These are phyloP conservation scores for Irpex lacteus DNA, from an alignment of 1,284 basidiomycete genomes.

Conservation along the genomic window DNA sequence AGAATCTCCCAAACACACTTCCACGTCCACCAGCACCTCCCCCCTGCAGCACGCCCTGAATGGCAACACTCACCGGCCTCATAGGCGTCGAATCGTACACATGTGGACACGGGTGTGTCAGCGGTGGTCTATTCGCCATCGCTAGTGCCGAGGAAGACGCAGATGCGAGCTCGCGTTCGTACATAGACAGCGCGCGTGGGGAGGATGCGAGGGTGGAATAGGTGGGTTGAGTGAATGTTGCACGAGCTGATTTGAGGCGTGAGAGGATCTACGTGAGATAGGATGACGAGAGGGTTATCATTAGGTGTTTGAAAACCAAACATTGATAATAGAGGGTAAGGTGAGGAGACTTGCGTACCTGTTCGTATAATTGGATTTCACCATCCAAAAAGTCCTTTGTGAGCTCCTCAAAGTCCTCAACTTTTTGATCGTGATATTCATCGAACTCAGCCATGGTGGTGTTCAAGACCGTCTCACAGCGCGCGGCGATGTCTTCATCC, in stretches of 20 bases:
- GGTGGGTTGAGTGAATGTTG: slow-evolving; percentile 46
- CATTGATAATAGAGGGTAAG: neutral
- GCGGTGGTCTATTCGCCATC: slow-evolving; percentile 29
- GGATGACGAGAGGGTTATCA: neutral
- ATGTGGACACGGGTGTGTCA: slow-evolving; percentile 73
- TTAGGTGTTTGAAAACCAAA: neutral
- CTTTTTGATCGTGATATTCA: slow-evolving; percentile 71
- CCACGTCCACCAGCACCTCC: slow-evolving; percentile 50
- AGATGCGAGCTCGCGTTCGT: slow-evolving; percentile 69
- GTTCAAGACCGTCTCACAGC: slow-evolving; percentile 87
- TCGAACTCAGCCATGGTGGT: slow-evolving; percentile 87
- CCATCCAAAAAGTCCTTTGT: slow-evolving; percentile 70
- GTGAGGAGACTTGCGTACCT: slow-evolving; percentile 35
- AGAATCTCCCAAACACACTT: slow-evolving; percentile 67
- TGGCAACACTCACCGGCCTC: slow-evolving; percentile 71
- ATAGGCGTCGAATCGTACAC: slow-evolving; percentile 73
- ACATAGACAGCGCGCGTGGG: slow-evolving; percentile 64
- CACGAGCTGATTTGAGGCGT: slow-evolving; percentile 53
- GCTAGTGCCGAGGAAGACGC: slow-evolving; percentile 31
- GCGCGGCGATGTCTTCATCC: slow-evolving; percentile 63
- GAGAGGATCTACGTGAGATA: slow-evolving; percentile 42
- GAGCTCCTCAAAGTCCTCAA: slow-evolving; percentile 61
- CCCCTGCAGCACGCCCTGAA: slow-evolving; percentile 61
- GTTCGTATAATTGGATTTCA: slow-evolving; percentile 73
- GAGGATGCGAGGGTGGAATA: slow-evolving; percentile 43